These are phyloP conservation scores for Pittosporum tobira DNA, from an alignment of 129 eudicot genomes.

Conservation along the genomic window DNA sequence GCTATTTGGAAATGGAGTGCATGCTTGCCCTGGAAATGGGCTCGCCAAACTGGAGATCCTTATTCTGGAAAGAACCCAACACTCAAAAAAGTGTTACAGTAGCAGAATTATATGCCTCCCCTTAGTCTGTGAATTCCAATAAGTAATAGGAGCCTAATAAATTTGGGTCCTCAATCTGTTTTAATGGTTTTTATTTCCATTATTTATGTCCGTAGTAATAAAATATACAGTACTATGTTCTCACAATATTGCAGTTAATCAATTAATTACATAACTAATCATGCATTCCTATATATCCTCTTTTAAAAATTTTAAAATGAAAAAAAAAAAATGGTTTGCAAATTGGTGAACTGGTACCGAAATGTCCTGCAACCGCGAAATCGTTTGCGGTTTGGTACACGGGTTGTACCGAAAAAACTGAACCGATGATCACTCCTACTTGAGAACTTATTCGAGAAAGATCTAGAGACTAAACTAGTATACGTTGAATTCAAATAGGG, in stretches of 20 bases:
- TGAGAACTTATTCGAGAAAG: no score
- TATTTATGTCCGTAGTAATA: neutral
- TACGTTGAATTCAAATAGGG: no score
- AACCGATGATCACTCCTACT: no score
- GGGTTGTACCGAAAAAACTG: no score
- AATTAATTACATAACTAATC: neutral
- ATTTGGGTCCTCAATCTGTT: constrained; percentile 26
- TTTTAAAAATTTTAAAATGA: no score
- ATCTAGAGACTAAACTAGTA: no score
- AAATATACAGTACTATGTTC: neutral
- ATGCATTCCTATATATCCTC: neutral
- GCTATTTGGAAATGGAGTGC: constrained; percentile 85
- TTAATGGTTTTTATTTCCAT: neutral
- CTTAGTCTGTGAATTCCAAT: constrained; percentile 4
- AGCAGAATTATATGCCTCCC: constrained; percentile 4
- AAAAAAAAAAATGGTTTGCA: no score
- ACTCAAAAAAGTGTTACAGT: neutral
- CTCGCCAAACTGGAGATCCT: constrained; percentile 79
- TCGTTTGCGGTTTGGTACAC: no score
- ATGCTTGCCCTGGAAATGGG: constrained; percentile 88
- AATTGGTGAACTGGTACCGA: no score
- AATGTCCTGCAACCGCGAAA: no score
- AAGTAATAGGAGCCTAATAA: constrained; percentile 13
- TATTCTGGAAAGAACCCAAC: constrained; percentile 39
- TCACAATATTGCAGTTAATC: neutral